A percentile compares a stretch with the other conserved stretches of the same genome.
These are phyloP conservation scores for Cylindrotheca fusiformis DNA, from an alignment of 108 stramenopile genomes.

Conservation along the genomic window DNA sequence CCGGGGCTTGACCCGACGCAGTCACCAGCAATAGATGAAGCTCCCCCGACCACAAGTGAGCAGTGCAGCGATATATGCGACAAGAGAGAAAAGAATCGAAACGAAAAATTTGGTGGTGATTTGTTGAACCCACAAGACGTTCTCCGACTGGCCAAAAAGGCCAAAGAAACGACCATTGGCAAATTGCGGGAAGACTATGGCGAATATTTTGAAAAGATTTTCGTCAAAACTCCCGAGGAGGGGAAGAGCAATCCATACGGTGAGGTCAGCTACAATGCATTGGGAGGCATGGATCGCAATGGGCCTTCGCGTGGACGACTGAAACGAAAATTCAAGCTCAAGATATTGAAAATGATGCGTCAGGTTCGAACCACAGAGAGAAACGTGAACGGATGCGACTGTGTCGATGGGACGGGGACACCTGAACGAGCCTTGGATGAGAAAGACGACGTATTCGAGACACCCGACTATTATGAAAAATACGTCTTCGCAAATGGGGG, in stretches of 20 bases:
- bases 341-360: constrained; percentile 27
- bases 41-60: too few species aligned
- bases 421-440: background rate
- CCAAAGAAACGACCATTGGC: constrained; percentile 15
- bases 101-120: constrained; percentile 17
- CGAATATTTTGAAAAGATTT: constrained; percentile 34
- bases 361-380: background rate
- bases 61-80: too few species aligned
- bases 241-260: background rate
- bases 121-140: constrained; percentile 14
- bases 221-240: constrained; percentile 1
- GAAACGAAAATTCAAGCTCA: constrained; percentile 41
- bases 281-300: background rate
- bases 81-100: background rate
- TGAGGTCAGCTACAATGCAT: background rate
- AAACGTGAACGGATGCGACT: background rate
- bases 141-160: constrained; percentile 7
- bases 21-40: too few species aligned
- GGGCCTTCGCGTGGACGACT: constrained; percentile 23
- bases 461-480: background rate
- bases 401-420: background rate
- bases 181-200: constrained; percentile 32
- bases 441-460: background rate
- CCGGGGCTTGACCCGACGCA: too few species aligned
- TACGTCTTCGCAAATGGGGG: constrained; percentile 69